These are phyloP conservation scores for Blastomyces emzantsi DNA, from an alignment of 2,329 filamentous ascomycete genomes.

Conservation along the genomic window DNA sequence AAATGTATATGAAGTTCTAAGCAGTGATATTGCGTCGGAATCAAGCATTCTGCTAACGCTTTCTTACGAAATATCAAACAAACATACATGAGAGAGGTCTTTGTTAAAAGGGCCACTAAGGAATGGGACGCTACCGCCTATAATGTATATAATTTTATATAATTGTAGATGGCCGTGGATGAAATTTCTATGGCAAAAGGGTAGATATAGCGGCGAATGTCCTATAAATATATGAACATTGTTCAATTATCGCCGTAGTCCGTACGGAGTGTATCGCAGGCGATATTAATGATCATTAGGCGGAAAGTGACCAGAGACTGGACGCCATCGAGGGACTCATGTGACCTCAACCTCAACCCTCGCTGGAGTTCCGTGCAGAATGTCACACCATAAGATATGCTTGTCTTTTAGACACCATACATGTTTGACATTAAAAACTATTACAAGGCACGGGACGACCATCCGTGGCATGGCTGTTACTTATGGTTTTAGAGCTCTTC, in stretches of 20 bases:
- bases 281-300: too few relatives aligned
- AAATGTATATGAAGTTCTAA: not conserved
- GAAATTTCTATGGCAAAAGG: not conserved
- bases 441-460: not conserved
- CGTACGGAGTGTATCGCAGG: not conserved
- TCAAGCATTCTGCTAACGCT: not conserved
- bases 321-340: not conserved
- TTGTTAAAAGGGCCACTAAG: not conserved
- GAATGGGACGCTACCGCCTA: not conserved
- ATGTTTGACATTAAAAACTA: not conserved
- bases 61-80: not conserved
- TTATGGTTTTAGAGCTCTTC: not conserved
- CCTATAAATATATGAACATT: not conserved
- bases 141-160: not conserved
- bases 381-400: not conserved
- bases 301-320: too few relatives aligned
- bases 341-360: not conserved
- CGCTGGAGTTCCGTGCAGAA: not conserved
- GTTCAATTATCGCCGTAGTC: not conserved
- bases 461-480: not conserved
- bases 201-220: not conserved
- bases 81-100: not conserved
- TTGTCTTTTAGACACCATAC: not conserved
- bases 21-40: not conserved
- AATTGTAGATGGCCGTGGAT: not conserved